Conservation (phyloP, 2,329 filamentous ascomycete species). For the Cordyceps militaris region DNA sequence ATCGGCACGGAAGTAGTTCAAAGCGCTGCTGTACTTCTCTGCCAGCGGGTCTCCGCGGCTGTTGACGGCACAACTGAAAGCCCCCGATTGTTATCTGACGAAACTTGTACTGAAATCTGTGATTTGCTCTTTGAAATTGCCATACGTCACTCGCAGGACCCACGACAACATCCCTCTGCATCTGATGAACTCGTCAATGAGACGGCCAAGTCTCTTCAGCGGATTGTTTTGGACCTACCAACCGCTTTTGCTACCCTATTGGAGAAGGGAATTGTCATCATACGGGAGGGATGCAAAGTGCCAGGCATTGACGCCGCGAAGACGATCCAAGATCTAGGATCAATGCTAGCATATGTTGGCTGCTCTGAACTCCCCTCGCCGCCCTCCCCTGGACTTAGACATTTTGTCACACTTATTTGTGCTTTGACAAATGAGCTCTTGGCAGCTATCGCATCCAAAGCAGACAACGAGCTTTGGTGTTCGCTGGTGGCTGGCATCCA, state of each 20-base stretch:
- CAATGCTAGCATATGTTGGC: slow-evolving; percentile 41
- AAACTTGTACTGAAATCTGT: slow-evolving; percentile 32
- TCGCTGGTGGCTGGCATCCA: slow-evolving; percentile 32
- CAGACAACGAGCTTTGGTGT: slow-evolving; percentile 29
- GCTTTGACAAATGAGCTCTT: slow-evolving; percentile 30
- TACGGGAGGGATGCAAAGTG: slow-evolving; percentile 20
- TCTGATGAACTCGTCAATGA: slow-evolving; percentile 35
- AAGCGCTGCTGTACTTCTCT: slow-evolving; percentile 38
- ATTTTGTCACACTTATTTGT: slow-evolving; percentile 35
- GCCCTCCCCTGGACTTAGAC: slow-evolving; percentile 24
- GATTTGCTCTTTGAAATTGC: slow-evolving; percentile 27
- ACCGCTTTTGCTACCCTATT: slow-evolving; percentile 30
- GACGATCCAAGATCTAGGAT: slow-evolving; percentile 31
- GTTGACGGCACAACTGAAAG: slow-evolving; percentile 11
- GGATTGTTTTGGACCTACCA: slow-evolving; percentile 29
- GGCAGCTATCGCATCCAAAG: slow-evolving; percentile 27
- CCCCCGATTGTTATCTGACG: slow-evolving; percentile 27
- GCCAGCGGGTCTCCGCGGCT: slow-evolving; percentile 29
- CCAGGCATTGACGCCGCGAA: slow-evolving; percentile 19
- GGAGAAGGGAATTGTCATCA: slow-evolving; percentile 20
- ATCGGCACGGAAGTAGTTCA: slow-evolving; percentile 38
- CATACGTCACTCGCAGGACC: slow-evolving; percentile 18
- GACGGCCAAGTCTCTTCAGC: slow-evolving; percentile 33
- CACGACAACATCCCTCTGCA: slow-evolving; percentile 16
- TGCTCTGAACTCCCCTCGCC: slow-evolving; percentile 34